phyloP scores from a whole-genome alignment of 2,329 filamentous ascomycete genomes.

The Capronia americana region DNA sequence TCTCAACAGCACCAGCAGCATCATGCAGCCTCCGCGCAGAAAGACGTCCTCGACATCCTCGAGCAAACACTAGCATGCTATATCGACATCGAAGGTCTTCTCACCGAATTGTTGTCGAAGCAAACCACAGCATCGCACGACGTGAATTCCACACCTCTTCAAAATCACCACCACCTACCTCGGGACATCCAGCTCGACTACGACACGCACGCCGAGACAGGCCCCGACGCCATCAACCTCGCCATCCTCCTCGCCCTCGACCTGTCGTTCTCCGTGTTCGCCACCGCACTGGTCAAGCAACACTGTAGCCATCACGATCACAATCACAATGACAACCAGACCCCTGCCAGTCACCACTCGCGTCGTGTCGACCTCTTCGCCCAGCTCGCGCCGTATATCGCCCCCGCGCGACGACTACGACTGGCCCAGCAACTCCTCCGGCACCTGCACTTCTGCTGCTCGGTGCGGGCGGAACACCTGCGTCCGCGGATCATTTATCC shows the following conservation, averaged over 20 bases:
- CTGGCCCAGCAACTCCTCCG: conserved; percentile 10
- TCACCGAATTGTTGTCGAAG: not conserved
- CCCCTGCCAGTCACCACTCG: too few species aligned
- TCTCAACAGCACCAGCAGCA: not conserved
- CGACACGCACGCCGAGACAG: not conserved
- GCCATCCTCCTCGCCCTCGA: conserved; percentile 19
- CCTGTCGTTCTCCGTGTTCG: conserved; percentile 8
- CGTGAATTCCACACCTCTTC: not conserved
- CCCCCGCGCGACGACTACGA: conserved; percentile 1
- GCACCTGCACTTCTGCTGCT: not conserved
- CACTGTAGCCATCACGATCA: not conserved
- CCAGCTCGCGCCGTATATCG: not conserved
- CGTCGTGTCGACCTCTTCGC: not conserved
- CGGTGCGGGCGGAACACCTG: not conserved
- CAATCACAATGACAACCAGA: not conserved
- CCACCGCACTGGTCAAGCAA: conserved; percentile 10
- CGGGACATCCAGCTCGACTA: not conserved
- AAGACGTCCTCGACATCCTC: not conserved
- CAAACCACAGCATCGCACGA: not conserved
- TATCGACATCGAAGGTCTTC: not conserved
- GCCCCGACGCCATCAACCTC: not conserved
- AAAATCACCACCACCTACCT: not conserved
- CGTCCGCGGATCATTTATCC: conserved; percentile 13
- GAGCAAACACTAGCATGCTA: conserved; percentile 10
- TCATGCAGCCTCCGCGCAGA: not conserved